Evolutionary conservation across 2,329 filamentous ascomycete genomes (phyloP).

Genomic region (Colletotrichum sp.): DNA sequence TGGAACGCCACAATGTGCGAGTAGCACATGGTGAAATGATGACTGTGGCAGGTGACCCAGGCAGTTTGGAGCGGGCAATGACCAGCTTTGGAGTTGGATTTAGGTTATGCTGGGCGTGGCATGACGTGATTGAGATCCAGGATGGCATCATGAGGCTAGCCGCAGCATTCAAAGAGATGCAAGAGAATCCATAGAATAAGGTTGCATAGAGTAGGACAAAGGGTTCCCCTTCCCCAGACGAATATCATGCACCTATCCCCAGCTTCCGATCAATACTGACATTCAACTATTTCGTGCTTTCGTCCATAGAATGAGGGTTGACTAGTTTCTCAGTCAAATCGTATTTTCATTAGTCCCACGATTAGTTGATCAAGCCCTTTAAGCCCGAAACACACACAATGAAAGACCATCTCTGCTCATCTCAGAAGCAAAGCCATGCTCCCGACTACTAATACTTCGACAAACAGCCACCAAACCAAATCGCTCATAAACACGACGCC

Average conservation of each 20-base stretch:
- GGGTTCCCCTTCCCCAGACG: neutral
- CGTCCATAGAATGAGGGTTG: too few species aligned
- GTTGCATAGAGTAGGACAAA: neutral
- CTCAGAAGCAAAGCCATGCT: too few species aligned
- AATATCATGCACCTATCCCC: neutral
- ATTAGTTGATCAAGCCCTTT: too few species aligned
- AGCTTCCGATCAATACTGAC: neutral
- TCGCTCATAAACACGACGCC: neutral
- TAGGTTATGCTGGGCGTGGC: conserved; percentile 75
- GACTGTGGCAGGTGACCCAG: neutral
- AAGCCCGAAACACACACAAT: too few species aligned
- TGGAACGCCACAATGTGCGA: neutral
- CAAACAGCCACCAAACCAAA: too few species aligned
- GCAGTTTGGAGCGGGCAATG: conserved; percentile 49
- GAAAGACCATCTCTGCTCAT: too few species aligned
- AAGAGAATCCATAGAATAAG: neutral
- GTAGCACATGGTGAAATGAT: neutral
- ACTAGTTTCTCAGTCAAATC: too few species aligned
- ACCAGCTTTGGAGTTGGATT: conserved; percentile 63
- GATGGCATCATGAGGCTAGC: conserved; percentile 71
- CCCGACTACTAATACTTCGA: too few species aligned
- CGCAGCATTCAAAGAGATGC: neutral
- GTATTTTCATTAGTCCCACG: too few species aligned
- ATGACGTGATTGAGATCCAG: conserved; percentile 65
- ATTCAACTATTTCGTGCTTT: too few species aligned